phyloP scores from a whole-genome alignment of 2,329 filamentous ascomycete genomes.

The Magnaporthiopsis poae region DNA sequence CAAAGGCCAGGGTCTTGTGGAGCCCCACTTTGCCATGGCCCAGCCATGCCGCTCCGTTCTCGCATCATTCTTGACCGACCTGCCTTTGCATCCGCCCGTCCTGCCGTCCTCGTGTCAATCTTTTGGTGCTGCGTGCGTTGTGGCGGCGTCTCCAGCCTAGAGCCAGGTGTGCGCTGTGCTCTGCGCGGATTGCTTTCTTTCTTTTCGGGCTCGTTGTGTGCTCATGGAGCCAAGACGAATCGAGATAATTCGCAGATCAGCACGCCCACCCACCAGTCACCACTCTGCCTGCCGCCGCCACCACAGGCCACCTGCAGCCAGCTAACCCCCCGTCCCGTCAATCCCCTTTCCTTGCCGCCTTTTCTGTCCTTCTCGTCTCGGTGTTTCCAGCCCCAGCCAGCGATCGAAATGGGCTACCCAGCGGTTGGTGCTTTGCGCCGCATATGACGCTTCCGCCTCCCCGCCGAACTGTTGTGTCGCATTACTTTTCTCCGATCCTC shows the following conservation, averaged over 20 bases:
- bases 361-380: not conserved
- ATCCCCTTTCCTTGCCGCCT: not conserved
- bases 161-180: too few species aligned
- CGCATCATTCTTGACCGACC: not conserved
- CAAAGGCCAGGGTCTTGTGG: not conserved
- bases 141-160: not conserved
- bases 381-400: not conserved
- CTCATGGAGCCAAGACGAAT: not conserved
- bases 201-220: not conserved
- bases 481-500: not conserved
- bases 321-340: not conserved
- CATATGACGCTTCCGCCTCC: not conserved
- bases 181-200: too few species aligned
- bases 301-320: not conserved
- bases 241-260: not conserved
- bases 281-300: not conserved
- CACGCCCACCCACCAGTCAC: not conserved
- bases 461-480: not conserved
- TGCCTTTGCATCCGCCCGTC: not conserved
- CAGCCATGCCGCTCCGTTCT: not conserved
- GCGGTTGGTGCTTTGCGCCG: not conserved
- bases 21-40: not conserved
- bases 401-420: not conserved
- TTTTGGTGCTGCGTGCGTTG: not conserved
- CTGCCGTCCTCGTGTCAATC: not conserved